Conservation (phyloP, 2,329 filamentous ascomycete genomes). For the Sclerotinia subarctica region DNA sequence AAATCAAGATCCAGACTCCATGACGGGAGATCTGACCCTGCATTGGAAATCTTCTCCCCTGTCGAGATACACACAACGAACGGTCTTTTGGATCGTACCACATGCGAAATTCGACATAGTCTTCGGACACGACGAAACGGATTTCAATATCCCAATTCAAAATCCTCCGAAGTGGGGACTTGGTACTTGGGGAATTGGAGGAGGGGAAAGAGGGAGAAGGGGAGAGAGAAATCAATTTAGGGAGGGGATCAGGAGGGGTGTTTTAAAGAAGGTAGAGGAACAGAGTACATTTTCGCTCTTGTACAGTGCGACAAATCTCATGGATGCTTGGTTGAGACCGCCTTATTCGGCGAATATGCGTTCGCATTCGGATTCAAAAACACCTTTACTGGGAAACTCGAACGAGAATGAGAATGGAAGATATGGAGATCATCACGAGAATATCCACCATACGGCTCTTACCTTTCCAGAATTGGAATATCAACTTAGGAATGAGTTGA, state of each 20-base stretch:
- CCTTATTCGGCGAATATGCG: background rate
- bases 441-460: background rate
- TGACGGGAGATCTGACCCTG: slow-evolving; percentile 8
- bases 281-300: slow-evolving; percentile 2
- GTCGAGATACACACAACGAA: slow-evolving; percentile 16
- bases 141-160: slow-evolving; percentile 13
- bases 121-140: slow-evolving; percentile 19
- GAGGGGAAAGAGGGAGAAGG: background rate
- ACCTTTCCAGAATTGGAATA: slow-evolving; percentile 8
- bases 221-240: slow-evolving; percentile 7
- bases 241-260: slow-evolving; percentile 6
- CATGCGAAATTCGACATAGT: slow-evolving; percentile 14
- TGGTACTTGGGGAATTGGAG: background rate
- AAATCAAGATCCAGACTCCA: background rate
- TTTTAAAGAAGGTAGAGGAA: background rate
- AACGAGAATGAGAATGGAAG: background rate
- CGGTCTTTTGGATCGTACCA: slow-evolving; percentile 18
- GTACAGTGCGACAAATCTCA: slow-evolving; percentile 4
- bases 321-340: slow-evolving; percentile 10
- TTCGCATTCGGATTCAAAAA: slow-evolving; percentile 1
- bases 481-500: slow-evolving; percentile 7
- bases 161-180: slow-evolving; percentile 2
- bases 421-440: too few species aligned
- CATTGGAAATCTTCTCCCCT: slow-evolving; percentile 11
- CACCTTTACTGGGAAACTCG: background rate